These are phyloP conservation scores for Rhodotorula graminis DNA, from an alignment of 768 basidiomycete species.

Conservation along the genomic window DNA sequence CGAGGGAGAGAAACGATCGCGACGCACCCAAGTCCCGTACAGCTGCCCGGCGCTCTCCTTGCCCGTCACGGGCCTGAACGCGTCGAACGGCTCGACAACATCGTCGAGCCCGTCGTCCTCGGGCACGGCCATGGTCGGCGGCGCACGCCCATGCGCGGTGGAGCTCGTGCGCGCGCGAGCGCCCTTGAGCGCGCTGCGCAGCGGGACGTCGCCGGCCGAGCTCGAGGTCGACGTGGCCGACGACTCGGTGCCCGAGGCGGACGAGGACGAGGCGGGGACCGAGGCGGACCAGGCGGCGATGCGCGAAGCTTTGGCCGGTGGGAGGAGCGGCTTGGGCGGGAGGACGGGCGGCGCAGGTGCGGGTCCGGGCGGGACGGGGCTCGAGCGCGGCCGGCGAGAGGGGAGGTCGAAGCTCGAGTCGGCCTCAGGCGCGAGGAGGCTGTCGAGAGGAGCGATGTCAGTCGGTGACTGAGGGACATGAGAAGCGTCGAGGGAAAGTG, in stretches of 20 bases:
- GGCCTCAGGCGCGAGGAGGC: not conserved
- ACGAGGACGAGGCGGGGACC: not conserved
- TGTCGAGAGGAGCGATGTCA: not conserved
- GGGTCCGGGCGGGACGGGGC: not conserved
- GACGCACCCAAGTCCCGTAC: constrained; percentile 16
- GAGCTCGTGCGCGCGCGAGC: not conserved
- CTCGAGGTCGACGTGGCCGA: not conserved
- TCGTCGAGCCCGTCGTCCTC: constrained; percentile 6
- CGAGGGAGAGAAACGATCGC: not conserved
- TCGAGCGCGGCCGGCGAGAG: not conserved
- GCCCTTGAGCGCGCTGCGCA: constrained; percentile 14
- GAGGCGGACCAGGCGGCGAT: constrained; percentile 34
- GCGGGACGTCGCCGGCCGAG: not conserved
- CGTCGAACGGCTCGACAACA: constrained; percentile 5
- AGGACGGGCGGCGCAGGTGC: not conserved
- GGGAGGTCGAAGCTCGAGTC: not conserved
- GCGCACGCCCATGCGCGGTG: too few species aligned
- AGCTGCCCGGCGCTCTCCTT: not conserved
- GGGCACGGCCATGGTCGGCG: too few species aligned
- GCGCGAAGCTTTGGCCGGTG: constrained; percentile 24
- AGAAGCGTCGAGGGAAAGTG: not conserved
- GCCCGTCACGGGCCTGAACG: constrained; percentile 1
- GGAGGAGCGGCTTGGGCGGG: constrained; percentile 18
- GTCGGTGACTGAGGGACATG: too few species aligned
- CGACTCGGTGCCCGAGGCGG: not conserved